phyloP scores from a whole-genome alignment of 768 basidiomycete species.

The Naganishia friedmannii region DNA sequence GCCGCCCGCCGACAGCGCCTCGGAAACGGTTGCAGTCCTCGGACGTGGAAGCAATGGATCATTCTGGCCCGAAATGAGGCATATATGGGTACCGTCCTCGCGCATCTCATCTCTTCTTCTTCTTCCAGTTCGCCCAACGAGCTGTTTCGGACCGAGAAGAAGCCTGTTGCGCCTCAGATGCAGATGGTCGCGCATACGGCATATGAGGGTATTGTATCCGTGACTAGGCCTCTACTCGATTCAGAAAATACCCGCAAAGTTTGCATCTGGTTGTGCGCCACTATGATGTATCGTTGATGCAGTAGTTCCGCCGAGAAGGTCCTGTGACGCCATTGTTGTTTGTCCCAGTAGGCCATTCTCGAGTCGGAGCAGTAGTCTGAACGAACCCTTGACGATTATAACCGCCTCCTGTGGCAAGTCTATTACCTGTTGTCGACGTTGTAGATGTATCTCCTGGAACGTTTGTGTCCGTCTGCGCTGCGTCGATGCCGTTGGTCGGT shows the following conservation, averaged over 20 bases:
- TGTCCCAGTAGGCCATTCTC: neutral
- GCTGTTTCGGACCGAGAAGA: no score
- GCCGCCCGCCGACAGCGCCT: no score
- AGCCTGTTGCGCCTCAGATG: no score
- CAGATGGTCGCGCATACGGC: no score
- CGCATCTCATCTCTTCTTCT: no score
- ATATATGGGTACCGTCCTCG: no score
- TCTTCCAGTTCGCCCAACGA: no score
- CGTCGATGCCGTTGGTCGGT: neutral
- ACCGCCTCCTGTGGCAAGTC: constrained; percentile 25
- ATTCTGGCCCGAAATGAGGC: no score
- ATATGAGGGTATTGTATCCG: no score
- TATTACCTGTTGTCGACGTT: neutral
- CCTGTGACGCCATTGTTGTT: neutral
- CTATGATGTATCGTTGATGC: neutral
- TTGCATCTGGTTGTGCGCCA: neutral
- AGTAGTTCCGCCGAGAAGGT: neutral
- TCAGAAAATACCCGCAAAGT: neutral
- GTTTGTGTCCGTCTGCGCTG: neutral
- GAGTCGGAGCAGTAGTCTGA: constrained; percentile 22
- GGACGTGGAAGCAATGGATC: no score
- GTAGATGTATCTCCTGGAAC: neutral
- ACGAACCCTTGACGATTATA: constrained; percentile 32
- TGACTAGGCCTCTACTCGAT: no score
- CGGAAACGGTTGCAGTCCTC: no score